Conservation (phyloP, 495 filamentous ascomycete genomes). For the Neohortaea acidophila region DNA sequence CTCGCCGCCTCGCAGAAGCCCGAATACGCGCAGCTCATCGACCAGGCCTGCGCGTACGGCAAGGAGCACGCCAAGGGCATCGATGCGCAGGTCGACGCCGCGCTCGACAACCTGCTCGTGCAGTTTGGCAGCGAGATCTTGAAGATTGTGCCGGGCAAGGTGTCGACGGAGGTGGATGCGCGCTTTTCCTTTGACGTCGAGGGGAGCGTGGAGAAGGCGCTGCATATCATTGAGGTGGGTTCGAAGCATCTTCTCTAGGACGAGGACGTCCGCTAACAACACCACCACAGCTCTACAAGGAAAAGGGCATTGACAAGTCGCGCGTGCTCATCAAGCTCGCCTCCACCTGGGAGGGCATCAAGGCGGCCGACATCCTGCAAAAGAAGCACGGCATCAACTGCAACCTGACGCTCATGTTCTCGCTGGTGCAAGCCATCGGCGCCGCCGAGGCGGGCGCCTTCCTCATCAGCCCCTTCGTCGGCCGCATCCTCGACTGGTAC, state of each 20-base stretch:
- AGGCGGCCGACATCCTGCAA: conserved; percentile 90
- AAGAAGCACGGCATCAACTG: conserved; percentile 85
- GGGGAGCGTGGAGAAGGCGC: conserved; percentile 84
- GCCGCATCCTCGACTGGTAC: conserved; percentile 99
- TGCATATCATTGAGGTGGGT: conserved; percentile 86
- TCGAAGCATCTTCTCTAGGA: neutral
- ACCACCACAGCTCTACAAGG: conserved; percentile 65
- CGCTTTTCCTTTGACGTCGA: conserved; percentile 90
- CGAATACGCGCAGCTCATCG: conserved; percentile 87
- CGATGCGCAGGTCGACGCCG: conserved; percentile 34
- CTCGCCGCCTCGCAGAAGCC: conserved; percentile 95
- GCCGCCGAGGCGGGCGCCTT: conserved; percentile 92
- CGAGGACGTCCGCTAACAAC: neutral
- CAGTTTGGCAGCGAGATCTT: conserved; percentile 97
- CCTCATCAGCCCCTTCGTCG: conserved; percentile 99
- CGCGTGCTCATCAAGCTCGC: conserved; percentile 87
- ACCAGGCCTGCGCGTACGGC: conserved; percentile 70
- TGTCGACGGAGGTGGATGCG: conserved; percentile 97
- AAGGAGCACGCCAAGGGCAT: conserved; percentile 52
- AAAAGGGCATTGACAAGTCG: conserved; percentile 78
- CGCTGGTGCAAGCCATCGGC: conserved; percentile 83
- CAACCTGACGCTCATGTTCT: conserved; percentile 99
- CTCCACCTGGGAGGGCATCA: conserved; percentile 90
- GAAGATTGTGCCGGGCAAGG: conserved; percentile 90
- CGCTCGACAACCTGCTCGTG: conserved; percentile 73